Conservation (phyloP, 805 yeast species). For the Candida caryicola region DNA sequence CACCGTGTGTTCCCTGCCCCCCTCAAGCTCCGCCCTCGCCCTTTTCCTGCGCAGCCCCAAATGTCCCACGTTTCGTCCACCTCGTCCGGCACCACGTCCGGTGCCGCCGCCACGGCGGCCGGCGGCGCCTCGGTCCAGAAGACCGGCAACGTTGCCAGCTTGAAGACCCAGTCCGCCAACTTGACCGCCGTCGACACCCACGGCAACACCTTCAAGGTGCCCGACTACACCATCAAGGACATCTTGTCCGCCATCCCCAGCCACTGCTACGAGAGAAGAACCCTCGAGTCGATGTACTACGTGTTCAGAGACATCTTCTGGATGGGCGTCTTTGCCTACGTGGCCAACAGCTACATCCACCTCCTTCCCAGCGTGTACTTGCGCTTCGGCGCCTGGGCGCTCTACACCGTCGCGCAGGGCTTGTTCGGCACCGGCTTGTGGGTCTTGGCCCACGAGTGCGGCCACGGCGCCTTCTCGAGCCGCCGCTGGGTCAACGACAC, state of each 20-base stretch:
- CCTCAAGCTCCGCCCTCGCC: neutral
- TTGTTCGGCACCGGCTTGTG: slow-evolving; percentile 57
- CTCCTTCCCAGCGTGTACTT: slow-evolving; percentile 15
- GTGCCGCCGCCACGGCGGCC: slow-evolving; percentile 1
- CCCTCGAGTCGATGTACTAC: slow-evolving; percentile 47
- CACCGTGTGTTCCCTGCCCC: slow-evolving; percentile 1
- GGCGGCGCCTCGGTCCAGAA: slow-evolving; percentile 8
- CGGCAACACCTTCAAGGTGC: slow-evolving; percentile 56
- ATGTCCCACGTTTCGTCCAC: slow-evolving; percentile 10
- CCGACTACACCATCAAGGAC: slow-evolving; percentile 61
- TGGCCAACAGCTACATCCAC: slow-evolving; percentile 43
- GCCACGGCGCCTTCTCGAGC: slow-evolving; percentile 61
- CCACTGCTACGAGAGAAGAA: slow-evolving; percentile 56
- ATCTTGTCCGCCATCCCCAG: slow-evolving; percentile 57
- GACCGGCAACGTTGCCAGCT: slow-evolving; percentile 14
- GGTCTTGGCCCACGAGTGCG: slow-evolving; percentile 66
- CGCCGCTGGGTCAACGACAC: slow-evolving; percentile 51
- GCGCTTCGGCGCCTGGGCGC: slow-evolving; percentile 43
- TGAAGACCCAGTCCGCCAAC: slow-evolving; percentile 8
- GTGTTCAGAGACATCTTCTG: slow-evolving; percentile 52
- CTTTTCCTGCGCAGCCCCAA: neutral
- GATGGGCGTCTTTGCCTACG: slow-evolving; percentile 41
- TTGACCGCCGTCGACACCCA: slow-evolving; percentile 47
- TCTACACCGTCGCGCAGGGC: slow-evolving; percentile 41
- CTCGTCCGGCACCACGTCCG: slow-evolving; percentile 6